A percentile compares a stretch with the other conserved stretches of the same genome.
Evolutionary conservation across 1,139 yeast species (phyloP).

Genomic region (Scheffersomyces segobiensis): DNA sequence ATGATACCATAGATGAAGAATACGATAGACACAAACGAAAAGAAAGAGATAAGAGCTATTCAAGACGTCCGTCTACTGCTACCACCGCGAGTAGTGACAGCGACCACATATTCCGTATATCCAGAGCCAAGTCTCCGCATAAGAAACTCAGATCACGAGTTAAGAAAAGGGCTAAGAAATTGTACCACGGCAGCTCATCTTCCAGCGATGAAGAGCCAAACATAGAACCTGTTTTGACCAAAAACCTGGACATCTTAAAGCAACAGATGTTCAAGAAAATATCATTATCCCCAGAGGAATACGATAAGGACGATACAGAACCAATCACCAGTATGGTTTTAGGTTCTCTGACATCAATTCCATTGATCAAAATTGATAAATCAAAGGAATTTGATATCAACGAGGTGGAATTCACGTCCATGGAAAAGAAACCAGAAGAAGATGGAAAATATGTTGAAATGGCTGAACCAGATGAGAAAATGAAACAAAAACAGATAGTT

Average conservation of each 20-base stretch:
- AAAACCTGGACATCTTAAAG: slow-evolving; percentile 9
- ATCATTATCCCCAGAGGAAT: slow-evolving; percentile 2
- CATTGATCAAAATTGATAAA: not conserved
- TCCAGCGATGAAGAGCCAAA: slow-evolving; percentile 9
- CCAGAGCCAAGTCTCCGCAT: slow-evolving; percentile 5
- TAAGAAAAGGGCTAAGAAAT: slow-evolving; percentile 8
- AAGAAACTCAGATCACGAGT: slow-evolving; percentile 8
- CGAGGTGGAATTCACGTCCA: slow-evolving; percentile 10
- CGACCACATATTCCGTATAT: slow-evolving; percentile 9
- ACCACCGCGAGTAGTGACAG: slow-evolving; percentile 7
- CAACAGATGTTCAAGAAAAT: slow-evolving; percentile 17
- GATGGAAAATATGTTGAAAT: too few relatives aligned
- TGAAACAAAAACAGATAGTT: not conserved
- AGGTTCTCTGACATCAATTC: not conserved
- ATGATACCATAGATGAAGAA: slow-evolving; percentile 10
- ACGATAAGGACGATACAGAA: slow-evolving; percentile 1
- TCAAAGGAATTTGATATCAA: slow-evolving; percentile 8
- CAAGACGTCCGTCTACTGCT: slow-evolving; percentile 3
- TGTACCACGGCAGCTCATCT: slow-evolving; percentile 9
- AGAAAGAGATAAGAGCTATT: not conserved
- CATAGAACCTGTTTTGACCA: not conserved
- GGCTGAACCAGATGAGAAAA: not conserved
- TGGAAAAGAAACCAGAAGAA: slow-evolving; percentile 3
- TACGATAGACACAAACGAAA: slow-evolving; percentile 4
- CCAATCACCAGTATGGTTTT: not conserved